Conservation (phyloP, 345 rosid genomes). For the Acer negundo region DNA sequence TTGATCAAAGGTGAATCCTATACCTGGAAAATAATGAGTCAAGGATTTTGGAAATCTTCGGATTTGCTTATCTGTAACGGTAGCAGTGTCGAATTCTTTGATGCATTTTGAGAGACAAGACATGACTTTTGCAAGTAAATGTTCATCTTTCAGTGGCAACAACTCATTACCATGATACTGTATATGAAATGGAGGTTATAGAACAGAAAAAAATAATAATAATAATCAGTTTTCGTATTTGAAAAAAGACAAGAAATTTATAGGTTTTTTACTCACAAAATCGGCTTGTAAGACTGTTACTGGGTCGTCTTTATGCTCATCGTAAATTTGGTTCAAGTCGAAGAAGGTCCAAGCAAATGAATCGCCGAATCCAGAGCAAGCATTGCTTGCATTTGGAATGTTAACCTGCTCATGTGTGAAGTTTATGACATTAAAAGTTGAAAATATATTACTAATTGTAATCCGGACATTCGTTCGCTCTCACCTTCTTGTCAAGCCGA, state of each 20-base stretch:
- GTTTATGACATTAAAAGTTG: not conserved
- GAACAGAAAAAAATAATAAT: not conserved
- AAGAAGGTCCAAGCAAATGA: slow-evolving; percentile 58
- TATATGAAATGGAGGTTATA: not conserved
- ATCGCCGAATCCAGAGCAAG: slow-evolving; percentile 47
- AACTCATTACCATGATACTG: slow-evolving; percentile 59
- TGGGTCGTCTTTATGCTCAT: slow-evolving; percentile 42
- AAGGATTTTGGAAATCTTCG: slow-evolving; percentile 46
- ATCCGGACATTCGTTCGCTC: not conserved
- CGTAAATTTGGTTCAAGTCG: slow-evolving; percentile 49
- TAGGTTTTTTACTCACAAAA: slow-evolving; percentile 43
- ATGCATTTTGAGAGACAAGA: slow-evolving; percentile 45
- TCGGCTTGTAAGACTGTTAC: slow-evolving; percentile 44
- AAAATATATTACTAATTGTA: too few relatives aligned
- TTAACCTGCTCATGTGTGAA: slow-evolving; percentile 34
- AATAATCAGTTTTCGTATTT: not conserved
- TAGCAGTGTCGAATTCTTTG: slow-evolving; percentile 39
- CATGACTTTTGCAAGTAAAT: slow-evolving; percentile 36
- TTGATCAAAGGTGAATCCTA: not conserved
- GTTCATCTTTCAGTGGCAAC: slow-evolving; percentile 45
- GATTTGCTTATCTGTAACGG: slow-evolving; percentile 42
- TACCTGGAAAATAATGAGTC: slow-evolving; percentile 69
- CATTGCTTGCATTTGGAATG: slow-evolving; percentile 52
- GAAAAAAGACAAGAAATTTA: not conserved
- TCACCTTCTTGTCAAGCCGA: slow-evolving; percentile 53